Evolutionary conservation across 2,329 filamentous ascomycete genomes (phyloP), one percentile per base, ranked within the genome.

Genomic region (Colletotrichum echinochloae): DNA sequence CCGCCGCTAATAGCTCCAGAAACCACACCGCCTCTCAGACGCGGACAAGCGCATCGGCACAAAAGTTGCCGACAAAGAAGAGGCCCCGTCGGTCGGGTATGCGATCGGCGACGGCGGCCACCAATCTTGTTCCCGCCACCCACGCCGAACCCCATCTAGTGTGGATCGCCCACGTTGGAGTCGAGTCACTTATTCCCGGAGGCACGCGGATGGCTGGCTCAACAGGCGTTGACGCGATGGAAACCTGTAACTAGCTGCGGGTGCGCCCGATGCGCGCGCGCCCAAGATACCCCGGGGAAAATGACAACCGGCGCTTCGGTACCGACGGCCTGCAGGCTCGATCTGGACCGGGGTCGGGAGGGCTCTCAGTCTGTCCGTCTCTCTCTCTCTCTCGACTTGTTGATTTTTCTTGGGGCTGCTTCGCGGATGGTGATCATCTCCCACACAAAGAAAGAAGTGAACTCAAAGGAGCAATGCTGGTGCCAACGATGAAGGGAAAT

Each of bases 11-110:
- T 18, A n/a, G 16, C 28, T 33, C 30, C 56, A 46, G 39, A 33
- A 63, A 52, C 60, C 33, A 41, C n/a, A 60, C 41, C 48, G 44
- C 57, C 7, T 26, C 4, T 16, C 23, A 18, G 7, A n/a, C 23
- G 51, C 49, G 41, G 56, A 46, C 33, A n/a, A n/a, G 51, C 63
- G 49, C 46, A 64, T 73, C 72, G 72, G 72, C 69, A 59, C 65
- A 70, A 66, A 70, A 70, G 5, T 33, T 72, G 65, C 72, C 72
- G 72, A 73, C 63, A 64, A 60, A 67, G 57, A 55, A 60, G 18
- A 44, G 41, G 18, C n/a, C n/a, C n/a, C n/a, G n/a, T n/a, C n/a
- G n/a, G 33, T 37, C 37, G 28, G 51, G 26, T 28, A 26, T 51
- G 44, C 37, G 64, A 67, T 70, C 64, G 64, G 67, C 57, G 33